Base-by-base conservation (phyloP, 495 filamentous ascomycete genomes). In the Usnea hakonensis region DNA sequence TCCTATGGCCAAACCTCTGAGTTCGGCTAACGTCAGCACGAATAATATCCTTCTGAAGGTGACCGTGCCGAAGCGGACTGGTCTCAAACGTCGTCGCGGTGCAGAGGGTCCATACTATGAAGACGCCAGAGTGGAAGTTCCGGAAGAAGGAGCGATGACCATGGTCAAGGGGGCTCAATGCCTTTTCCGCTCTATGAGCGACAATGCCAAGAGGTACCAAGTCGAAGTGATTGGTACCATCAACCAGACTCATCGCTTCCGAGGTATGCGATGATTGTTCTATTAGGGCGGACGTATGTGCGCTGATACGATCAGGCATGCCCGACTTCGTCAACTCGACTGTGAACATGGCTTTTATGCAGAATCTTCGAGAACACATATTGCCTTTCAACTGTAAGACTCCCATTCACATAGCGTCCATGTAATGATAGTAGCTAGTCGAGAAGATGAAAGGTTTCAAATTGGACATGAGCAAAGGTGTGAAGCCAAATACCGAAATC, bases 41-140 rank as follows among this genome's bases (percentile, higher is more conserved):
- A 88, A 88, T 65, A 94, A 96, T 67, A 71, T 97, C 33, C 78
- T 97, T 28, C 78, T 98, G 30, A 91, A 91, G 74, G 79, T 98
- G 52, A 90, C 87, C 0, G 84, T 96, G 3, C 95, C 95, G 0
- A 93, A 88, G 72, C 77, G 89, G 50, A 95, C 90, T 8, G 90
- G 91, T 5, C 82, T 90, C 50, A 96, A 89, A 71, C 83, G 90
- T 36, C 94, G 90, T 73, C 77, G 84, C 53, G 90, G 89, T 9
- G 85, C 84, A 10, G 67, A 83, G 61, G 87, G 79, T 36, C 86
- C 87, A 2, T 95, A 87, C 67, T 65, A 68, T 37, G 63, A 69
- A 44, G 64, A 69, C 28, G 40, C 50, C 36, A 58, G 64, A 32
- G 58, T 28, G 40, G 50, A 40, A 19, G 35, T 58, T 28, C 60